Base-by-base conservation (phyloP, 2,329 filamentous ascomycete species). In the Gnomoniopsis smithogilvyi region DNA sequence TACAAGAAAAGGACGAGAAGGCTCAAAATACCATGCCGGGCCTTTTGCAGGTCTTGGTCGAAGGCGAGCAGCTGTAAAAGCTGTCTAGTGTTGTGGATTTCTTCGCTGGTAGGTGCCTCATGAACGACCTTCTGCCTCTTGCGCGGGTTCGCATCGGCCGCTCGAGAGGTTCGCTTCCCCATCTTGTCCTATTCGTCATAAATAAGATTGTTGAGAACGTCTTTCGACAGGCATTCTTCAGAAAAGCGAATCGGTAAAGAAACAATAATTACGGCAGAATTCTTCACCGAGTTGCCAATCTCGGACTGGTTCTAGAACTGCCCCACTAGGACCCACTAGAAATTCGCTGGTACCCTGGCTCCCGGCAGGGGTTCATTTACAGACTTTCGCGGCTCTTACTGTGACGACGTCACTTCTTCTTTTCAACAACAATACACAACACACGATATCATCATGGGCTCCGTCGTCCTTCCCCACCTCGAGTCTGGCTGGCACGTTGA, bases 401-500 rank as follows among this genome's bases (percentile, higher is more conserved):
- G 17, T 6, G 33, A 21, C 36, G 26, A 22, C 33, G 15, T 43
- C 21, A 52, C 14, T 34, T 38, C 21, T 19, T 26, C n/a, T 11
- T 8, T 14, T 17, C 3, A 48, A 30, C 45, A 24, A 34, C 43
- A 33, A 30, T 19, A 11, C 30, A 47, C 51, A 3, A 22, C 26
- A 45, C 2, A 47, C 38, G 3, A 21, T 15, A 34, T 19, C 58
- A 34, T 19, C 63, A 84, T 84, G 81, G 92, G 92, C 68, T 96
- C 92, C 68, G 90, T 97, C 63, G 90, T 96, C 52, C 86, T 99
- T 55, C 94, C 94, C 49, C 94, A 98, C 75, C 84, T 99, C 50
- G 85, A 85, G 67, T 93, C 90, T 46, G 95, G 91, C 74, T 99
- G 94, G 95, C 95, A 99, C 75, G 95, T 99, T 70, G 95, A 98